A percentile compares a stretch with the other conserved stretches of the same genome.
Evolutionary conservation across 257 asterid genomes (phyloP).

Genomic region (Vinca minor): DNA sequence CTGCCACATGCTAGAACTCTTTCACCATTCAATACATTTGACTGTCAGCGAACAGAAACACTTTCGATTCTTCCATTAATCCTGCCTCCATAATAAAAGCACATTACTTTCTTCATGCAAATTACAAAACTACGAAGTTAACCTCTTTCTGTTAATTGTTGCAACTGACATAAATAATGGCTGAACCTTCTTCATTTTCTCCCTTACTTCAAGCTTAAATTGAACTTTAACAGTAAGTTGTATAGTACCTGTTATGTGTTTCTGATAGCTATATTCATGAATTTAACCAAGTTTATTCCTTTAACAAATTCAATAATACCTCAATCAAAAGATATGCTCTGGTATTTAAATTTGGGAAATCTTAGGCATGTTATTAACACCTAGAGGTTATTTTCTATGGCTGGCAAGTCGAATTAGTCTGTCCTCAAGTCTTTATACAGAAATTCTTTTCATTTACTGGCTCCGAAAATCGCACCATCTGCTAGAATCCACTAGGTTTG

Average conservation of each 20-base stretch:
- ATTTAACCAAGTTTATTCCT: not conserved
- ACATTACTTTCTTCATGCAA: too few species aligned
- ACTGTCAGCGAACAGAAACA: not conserved
- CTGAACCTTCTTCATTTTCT: not conserved
- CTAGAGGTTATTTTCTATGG: not conserved
- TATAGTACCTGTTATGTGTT: not conserved
- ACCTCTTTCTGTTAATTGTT: not conserved
- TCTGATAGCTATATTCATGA: not conserved
- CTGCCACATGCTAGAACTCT: not conserved
- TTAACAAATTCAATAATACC: not conserved
- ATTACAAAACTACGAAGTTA: not conserved
- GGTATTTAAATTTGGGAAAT: not conserved
- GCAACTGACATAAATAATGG: not conserved
- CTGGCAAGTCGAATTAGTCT: not conserved
- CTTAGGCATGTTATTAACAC: not conserved
- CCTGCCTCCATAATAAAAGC: too few species aligned
- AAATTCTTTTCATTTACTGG: not conserved
- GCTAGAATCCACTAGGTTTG: not conserved
- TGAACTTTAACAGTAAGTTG: not conserved
- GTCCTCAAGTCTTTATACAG: not conserved
- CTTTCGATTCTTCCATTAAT: too few species aligned
- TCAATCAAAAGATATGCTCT: not conserved
- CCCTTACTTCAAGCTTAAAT: not conserved
- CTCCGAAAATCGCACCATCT: not conserved
- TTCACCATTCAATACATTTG: not conserved